Conservation (phyloP, 108 stramenopile species). For the Cyclotella baltica region DNA sequence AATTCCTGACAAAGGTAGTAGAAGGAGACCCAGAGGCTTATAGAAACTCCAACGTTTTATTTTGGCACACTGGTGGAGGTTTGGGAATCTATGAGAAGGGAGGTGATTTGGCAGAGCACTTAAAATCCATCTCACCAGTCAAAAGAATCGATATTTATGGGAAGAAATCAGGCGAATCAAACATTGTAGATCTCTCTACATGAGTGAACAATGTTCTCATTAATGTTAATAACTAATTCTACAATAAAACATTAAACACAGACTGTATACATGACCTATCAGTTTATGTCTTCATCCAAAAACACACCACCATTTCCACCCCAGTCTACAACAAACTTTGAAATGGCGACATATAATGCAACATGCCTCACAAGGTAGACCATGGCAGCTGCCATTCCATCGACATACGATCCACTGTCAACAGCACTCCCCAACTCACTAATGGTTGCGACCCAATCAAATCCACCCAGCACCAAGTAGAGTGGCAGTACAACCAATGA, state of each 20-base stretch:
- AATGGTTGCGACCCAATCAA: constrained; percentile 84
- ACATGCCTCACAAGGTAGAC: constrained; percentile 78
- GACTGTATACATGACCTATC: not conserved
- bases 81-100: constrained; percentile 86
- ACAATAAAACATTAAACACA: not conserved
- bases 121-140: constrained; percentile 39
- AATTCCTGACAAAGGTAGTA: constrained; percentile 67
- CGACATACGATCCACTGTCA: constrained; percentile 44
- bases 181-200: not conserved
- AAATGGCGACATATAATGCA: constrained; percentile 70
- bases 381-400: constrained; percentile 39
- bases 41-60: constrained; percentile 72
- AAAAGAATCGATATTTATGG: constrained; percentile 68
- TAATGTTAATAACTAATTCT: not conserved
- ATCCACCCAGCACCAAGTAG: constrained; percentile 75
- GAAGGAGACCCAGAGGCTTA: constrained; percentile 57
- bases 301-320: constrained; percentile 47
- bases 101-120: constrained; percentile 48
- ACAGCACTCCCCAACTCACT: constrained; percentile 50
- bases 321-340: constrained; percentile 85
- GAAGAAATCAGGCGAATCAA: not conserved
- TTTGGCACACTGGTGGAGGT: constrained; percentile 93
- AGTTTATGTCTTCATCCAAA: constrained; percentile 27
- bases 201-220: not conserved
- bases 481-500: constrained; percentile 59